A percentile compares a stretch with the other conserved stretches of the same genome.
phyloP scores from a whole-genome alignment of 768 basidiomycete species.

The Termitomyces sp. region DNA sequence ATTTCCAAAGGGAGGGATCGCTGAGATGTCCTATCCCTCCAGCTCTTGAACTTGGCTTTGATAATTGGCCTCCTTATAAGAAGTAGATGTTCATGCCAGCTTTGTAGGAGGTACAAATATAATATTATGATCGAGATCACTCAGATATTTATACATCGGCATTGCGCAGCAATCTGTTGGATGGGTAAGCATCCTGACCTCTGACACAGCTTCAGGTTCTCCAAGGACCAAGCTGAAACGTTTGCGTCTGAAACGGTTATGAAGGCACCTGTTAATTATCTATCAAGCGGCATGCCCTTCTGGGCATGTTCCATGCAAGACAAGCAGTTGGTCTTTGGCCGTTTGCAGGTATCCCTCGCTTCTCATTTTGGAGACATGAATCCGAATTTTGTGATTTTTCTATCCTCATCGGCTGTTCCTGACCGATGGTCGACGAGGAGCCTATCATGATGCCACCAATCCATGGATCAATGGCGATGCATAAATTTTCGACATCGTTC shows the following conservation, averaged over 20 bases:
- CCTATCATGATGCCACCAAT: not conserved
- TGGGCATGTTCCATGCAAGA: not conserved
- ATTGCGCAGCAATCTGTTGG: not conserved
- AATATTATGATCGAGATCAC: not conserved
- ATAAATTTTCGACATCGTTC: not conserved
- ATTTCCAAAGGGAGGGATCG: not conserved
- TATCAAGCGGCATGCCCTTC: not conserved
- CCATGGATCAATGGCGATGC: not conserved
- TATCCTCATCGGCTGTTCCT: not conserved
- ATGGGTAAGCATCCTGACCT: not conserved
- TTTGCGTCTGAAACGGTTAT: not conserved
- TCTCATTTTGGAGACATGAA: not conserved
- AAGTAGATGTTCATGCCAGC: not conserved
- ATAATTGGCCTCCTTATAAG: constrained; percentile 47
- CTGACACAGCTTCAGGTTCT: not conserved
- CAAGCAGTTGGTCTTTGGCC: not conserved
- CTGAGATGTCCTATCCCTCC: constrained; percentile 5
- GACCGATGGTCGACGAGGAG: not conserved
- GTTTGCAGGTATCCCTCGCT: not conserved
- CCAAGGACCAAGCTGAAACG: not conserved
- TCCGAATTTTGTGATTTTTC: not conserved
- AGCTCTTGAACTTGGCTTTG: constrained; percentile 68
- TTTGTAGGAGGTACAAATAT: not conserved
- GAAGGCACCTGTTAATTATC: not conserved
- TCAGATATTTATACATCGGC: not conserved